Base-by-base conservation (phyloP, 176 grass and related monocot species). In the Hsuehochloa calcarea region DNA sequence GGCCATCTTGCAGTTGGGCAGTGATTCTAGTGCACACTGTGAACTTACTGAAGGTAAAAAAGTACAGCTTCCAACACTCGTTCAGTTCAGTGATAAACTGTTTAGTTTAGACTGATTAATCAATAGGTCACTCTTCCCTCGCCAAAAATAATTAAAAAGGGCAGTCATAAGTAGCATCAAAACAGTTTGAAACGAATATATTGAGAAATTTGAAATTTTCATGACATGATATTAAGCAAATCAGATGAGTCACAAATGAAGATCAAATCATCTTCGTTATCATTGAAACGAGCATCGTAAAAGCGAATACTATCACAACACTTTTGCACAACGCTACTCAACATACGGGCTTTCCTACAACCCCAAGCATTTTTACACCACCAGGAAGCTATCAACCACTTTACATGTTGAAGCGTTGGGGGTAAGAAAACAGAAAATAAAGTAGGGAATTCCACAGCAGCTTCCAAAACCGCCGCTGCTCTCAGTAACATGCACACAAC, bases 381-480 rank as follows among this genome's bases (percentile, higher is more conserved):
- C 41, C 70, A 15, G 34, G 19, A 55, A 65, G 23, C 71, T 55
- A 75, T 20, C 71, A 54, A 84, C 17, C 31, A 31, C 80, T 91
- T 77, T 75, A 80, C 85, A 91, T 10, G 89, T 80, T 31, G 31
- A 81, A 69, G 77, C 61, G 10, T 20, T 74, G 5, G 31, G n/a
- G 68, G 1, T 38, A 74, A 44, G 10, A 44, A 68, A 45, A 68
- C 37, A 31, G 47, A 22, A 61, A 62, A 80, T 2, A 16, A 16
- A 27, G 35, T 7, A 26, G 25, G 5, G 16, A 5, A 64, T 58
- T 46, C 68, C 23, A 79, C 68, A 91, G 69, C 61, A 41, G 75
- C 80, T 79, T 87, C 40, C 59, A 87, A 91, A 91, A 87, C 69
- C 26, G 16, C 51, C 69, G 75, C 85, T 87, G 70, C 39, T 84